phyloP scores from a whole-genome alignment of 225 moss, liverwort and hornwort genomes.

The Polytrichum formosum region DNA sequence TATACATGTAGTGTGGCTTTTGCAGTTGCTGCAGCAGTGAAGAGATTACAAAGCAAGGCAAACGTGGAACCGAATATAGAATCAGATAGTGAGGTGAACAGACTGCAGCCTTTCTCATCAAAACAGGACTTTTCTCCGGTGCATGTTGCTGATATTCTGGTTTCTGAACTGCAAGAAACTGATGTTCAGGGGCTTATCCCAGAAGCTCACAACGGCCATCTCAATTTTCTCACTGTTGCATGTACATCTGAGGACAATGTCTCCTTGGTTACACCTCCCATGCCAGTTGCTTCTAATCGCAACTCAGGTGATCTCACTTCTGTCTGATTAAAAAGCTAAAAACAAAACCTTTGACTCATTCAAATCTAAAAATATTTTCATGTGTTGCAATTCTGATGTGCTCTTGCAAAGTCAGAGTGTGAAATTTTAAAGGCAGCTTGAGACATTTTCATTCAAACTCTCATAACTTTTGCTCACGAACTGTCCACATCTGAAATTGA shows the following conservation, averaged over 20 bases:
- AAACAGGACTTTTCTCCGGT: conserved; percentile 39
- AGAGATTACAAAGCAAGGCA: conserved; percentile 30
- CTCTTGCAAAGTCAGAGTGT: too few species aligned
- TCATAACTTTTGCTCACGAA: too few species aligned
- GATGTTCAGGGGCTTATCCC: conserved; percentile 31
- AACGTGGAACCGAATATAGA: conserved; percentile 28
- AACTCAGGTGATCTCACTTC: conserved; percentile 10
- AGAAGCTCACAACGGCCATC: conserved; percentile 78
- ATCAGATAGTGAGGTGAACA: conserved; percentile 26
- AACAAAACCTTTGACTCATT: too few species aligned
- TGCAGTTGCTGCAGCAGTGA: conserved; percentile 62
- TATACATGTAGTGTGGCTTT: conserved; percentile 78
- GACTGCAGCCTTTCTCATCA: conserved; percentile 19
- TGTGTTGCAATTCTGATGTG: too few species aligned
- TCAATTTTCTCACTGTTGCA: conserved; percentile 68
- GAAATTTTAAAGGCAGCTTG: too few species aligned
- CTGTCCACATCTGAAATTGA: too few species aligned
- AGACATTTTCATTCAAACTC: too few species aligned
- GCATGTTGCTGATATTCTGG: conserved; percentile 73
- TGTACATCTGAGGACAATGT: conserved; percentile 37
- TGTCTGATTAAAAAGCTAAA: too few species aligned
- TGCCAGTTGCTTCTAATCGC: conserved; percentile 17
- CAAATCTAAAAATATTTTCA: too few species aligned
- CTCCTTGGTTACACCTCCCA: conserved; percentile 18
- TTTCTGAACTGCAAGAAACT: conserved; percentile 43